Conservation (phyloP, 1,139 yeast species). For the Hansenula lynferdii region DNA sequence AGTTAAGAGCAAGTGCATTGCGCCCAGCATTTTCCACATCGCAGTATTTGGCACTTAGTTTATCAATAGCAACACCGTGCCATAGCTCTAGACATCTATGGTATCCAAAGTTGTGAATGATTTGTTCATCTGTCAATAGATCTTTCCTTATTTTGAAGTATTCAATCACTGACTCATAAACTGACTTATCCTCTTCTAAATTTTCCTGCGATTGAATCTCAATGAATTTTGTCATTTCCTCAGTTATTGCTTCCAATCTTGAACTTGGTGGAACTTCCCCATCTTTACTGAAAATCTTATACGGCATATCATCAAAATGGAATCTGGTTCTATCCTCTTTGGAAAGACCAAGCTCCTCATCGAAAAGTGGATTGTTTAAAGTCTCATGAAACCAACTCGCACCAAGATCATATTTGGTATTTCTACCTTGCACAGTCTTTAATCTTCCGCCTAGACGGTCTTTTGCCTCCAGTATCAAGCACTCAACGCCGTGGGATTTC, state of each 20-base stretch:
- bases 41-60: conserved; percentile 63
- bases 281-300: conserved; percentile 26
- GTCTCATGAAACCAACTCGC: conserved; percentile 93
- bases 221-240: conserved; percentile 57
- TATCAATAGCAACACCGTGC: conserved; percentile 71
- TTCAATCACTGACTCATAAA: conserved; percentile 40
- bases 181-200: conserved; percentile 41
- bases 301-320: conserved; percentile 42
- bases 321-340: conserved; percentile 13
- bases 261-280: conserved; percentile 27
- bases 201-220: conserved; percentile 50
- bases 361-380: conserved; percentile 58
- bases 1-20: conserved; percentile 58
- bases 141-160: conserved; percentile 43
- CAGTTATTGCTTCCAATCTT: conserved; percentile 41
- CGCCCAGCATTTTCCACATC: conserved; percentile 69
- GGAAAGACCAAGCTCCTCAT: conserved; percentile 35
- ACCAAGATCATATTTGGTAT: conserved; percentile 60
- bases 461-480: conserved; percentile 55
- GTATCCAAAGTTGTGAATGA: conserved; percentile 42
- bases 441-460: conserved; percentile 57
- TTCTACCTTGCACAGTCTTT: conserved; percentile 31
- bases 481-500: conserved; percentile 35
- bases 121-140: conserved; percentile 49
- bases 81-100: conserved; percentile 63